phyloP scores from a whole-genome alignment of 192 early-diverging fungal genomes.

The Entophlyctis luteolus region DNA sequence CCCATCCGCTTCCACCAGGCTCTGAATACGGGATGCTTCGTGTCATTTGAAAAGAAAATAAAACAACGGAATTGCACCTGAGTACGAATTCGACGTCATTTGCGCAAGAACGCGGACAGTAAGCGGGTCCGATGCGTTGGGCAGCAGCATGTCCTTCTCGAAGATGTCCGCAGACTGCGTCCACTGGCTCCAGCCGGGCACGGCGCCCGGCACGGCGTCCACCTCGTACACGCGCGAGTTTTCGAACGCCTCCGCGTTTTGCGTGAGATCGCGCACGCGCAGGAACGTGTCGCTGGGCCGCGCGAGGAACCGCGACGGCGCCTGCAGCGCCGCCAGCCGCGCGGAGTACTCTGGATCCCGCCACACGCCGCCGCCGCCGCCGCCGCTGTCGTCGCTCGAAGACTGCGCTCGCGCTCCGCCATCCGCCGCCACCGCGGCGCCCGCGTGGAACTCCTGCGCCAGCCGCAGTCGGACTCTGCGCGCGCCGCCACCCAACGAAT shows the following conservation, averaged over 20 bases:
- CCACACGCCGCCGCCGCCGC: neutral
- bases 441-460: neutral
- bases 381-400: neutral
- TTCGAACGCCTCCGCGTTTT: neutral
- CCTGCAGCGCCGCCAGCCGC: neutral
- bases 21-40: neutral
- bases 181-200: neutral
- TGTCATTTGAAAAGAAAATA: neutral
- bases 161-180: neutral
- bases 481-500: neutral
- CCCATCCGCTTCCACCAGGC: conserved; percentile 21
- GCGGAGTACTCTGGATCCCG: neutral
- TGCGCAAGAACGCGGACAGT: conserved; percentile 71
- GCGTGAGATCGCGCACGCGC: neutral
- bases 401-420: no score
- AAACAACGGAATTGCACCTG: neutral
- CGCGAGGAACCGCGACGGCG: no score
- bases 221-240: neutral
- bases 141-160: conserved; percentile 40
- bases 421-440: neutral
- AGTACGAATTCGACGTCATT: conserved; percentile 85
- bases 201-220: neutral
- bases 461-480: neutral
- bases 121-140: conserved; percentile 67
- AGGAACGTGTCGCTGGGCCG: neutral